Base-by-base conservation (phyloP, 2,329 filamentous ascomycete genomes). In the Ophiostoma sp. region DNA sequence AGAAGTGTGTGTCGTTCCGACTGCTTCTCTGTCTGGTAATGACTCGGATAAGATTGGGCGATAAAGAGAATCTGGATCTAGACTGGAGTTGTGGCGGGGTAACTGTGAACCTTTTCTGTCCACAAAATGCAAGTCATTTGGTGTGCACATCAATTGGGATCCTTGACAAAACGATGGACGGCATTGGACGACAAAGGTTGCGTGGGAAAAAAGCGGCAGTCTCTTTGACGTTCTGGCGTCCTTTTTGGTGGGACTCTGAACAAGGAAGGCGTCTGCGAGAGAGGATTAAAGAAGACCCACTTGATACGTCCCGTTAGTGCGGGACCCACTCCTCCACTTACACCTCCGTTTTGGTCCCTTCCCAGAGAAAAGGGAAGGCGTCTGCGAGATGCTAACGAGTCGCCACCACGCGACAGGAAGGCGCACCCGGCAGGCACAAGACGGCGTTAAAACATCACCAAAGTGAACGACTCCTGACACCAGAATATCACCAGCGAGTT, bases 261-360 rank as follows among this genome's bases (percentile, higher is more conserved):
- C 42, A 42, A 33, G 59, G 59, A 42, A 63, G 59, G 9, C 33
- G 59, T 42, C 33, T 63, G 59, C 59, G 59, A 63, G 59, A 22
- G 59, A 42, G 11, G 59, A 22, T 11, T 15, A 2, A 42, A 42
- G 39, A 42, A 42, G 33, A 36, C 19, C 59, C 59, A 15, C n/a
- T 42, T 17, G 1, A 8, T n/a, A 50, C 39, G 39, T 42, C 39
- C 55, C 28, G 11, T 31, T 64, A 33, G 25, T 57, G 55, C 4
- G 4, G 15, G 36, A 15, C n/a, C 19, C 7, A 2, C n/a, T 22
- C n/a, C 33, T 42, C 33, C 59, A 63, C 59, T 63, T 63, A 42
- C 33, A 63, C 33, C 3, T 42, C 33, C 12, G 31, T 61, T 31
- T 11, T 36, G 33, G 33, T 4, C 33, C 33, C 39, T 11, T 42